Evolutionary conservation across 1,139 yeast genomes (phyloP).

Genomic region (Taphrina flavorubra): DNA sequence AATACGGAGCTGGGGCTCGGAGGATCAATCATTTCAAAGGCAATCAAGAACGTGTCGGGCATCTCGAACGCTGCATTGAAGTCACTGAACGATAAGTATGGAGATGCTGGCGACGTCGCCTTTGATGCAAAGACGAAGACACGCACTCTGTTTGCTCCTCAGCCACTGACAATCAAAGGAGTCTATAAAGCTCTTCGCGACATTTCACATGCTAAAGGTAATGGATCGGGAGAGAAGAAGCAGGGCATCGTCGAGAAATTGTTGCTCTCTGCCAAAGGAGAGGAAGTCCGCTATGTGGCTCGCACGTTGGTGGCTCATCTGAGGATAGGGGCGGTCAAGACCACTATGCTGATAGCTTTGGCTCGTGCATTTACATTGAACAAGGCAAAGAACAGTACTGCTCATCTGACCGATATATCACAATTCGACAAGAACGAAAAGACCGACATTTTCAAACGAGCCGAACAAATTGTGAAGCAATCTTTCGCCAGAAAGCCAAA

Average conservation of each 20-base stretch:
- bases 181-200: constrained; percentile 46
- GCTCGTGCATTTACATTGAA: constrained; percentile 79
- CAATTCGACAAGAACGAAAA: constrained; percentile 61
- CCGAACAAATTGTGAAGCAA: constrained; percentile 53
- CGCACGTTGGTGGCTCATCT: constrained; percentile 91
- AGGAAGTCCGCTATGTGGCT: constrained; percentile 87
- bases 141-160: constrained; percentile 45
- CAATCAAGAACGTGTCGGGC: constrained; percentile 46
- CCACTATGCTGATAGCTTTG: constrained; percentile 79
- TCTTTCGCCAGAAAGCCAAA: constrained; percentile 67
- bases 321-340: constrained; percentile 92
- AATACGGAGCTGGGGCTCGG: constrained; percentile 46
- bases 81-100: constrained; percentile 44
- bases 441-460: constrained; percentile 80
- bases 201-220: constrained; percentile 46
- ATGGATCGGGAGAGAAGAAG: constrained; percentile 50
- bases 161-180: constrained; percentile 44
- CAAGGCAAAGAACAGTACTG: constrained; percentile 54
- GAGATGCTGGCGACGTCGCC: constrained; percentile 48
- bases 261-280: constrained; percentile 84
- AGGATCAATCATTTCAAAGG: constrained; percentile 45
- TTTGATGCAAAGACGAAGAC: constrained; percentile 47
- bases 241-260: constrained; percentile 79
- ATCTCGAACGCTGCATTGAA: constrained; percentile 43
- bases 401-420: constrained; percentile 42